Conservation (phyloP, 2,329 filamentous ascomycete genomes). For the Alternaria longipes region DNA sequence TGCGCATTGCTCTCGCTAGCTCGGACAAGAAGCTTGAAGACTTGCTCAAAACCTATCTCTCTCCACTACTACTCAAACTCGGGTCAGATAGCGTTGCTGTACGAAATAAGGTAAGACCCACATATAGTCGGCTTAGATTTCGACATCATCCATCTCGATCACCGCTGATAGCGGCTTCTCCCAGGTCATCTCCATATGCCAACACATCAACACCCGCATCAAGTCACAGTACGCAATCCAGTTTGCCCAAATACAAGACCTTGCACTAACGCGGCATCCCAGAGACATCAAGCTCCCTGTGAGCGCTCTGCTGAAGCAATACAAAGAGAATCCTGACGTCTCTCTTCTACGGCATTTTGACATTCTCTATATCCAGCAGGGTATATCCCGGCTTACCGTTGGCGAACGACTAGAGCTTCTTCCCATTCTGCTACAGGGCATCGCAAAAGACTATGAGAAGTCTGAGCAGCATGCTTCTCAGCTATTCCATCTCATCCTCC, state of each 20-base stretch:
- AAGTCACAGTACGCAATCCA: slow-evolving; percentile 59
- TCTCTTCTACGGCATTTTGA: slow-evolving; percentile 87
- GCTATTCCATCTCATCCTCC: slow-evolving; percentile 84
- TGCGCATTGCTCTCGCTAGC: slow-evolving; percentile 82
- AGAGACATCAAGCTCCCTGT: slow-evolving; percentile 80
- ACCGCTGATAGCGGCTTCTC: slow-evolving; percentile 45
- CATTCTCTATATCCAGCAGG: slow-evolving; percentile 87
- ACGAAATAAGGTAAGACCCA: slow-evolving; percentile 71
- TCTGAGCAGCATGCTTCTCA: slow-evolving; percentile 66
- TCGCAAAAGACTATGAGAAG: slow-evolving; percentile 67
- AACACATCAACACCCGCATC: slow-evolving; percentile 74
- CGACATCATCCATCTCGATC: slow-evolving; percentile 10
- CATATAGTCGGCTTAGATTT: neutral
- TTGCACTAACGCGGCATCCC: slow-evolving; percentile 20
- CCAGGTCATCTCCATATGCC: slow-evolving; percentile 72
- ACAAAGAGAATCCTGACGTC: slow-evolving; percentile 75
- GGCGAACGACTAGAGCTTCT: slow-evolving; percentile 75
- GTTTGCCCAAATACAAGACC: neutral
- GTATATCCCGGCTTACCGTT: slow-evolving; percentile 68
- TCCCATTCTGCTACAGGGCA: slow-evolving; percentile 73
- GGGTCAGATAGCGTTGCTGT: slow-evolving; percentile 82
- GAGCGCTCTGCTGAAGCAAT: slow-evolving; percentile 83
- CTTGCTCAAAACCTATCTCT: slow-evolving; percentile 79
- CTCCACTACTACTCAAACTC: slow-evolving; percentile 85
- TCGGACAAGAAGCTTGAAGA: slow-evolving; percentile 84